Evolutionary conservation across 257 asterid genomes (phyloP).

Genomic region (Solanum pimpinellifolium): DNA sequence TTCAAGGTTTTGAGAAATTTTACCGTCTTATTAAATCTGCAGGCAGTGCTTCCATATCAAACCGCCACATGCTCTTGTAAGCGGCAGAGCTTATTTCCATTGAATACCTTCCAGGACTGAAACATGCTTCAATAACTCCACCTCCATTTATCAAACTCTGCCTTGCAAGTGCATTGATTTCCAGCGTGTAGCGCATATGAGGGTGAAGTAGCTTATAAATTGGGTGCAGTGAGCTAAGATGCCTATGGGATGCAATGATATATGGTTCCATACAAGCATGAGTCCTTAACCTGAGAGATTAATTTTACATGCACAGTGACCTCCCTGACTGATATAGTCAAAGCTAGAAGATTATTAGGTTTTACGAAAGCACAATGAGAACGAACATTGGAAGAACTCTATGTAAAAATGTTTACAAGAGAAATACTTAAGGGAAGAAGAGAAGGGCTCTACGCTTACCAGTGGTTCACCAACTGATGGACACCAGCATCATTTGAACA

Average conservation of each 20-base stretch:
- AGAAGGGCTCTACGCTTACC: constrained; percentile 27
- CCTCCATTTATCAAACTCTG: constrained; percentile 79
- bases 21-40: constrained; percentile 73
- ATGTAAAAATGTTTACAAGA: not conserved
- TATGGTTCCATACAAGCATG: constrained; percentile 90
- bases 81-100: constrained; percentile 89
- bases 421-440: not conserved
- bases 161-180: constrained; percentile 88
- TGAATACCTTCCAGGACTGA: constrained; percentile 78
- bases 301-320: not conserved
- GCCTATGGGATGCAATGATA: constrained; percentile 25
- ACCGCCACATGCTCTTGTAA: constrained; percentile 70
- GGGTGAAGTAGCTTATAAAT: constrained; percentile 6
- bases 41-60: constrained; percentile 79
- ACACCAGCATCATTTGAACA: constrained; percentile 84
- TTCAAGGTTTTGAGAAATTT: not conserved
- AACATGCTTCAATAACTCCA: constrained; percentile 73
- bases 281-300: constrained; percentile 63
- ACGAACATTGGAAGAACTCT: not conserved
- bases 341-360: constrained; percentile 1
- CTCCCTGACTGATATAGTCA: not conserved
- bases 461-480: constrained; percentile 88
- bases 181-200: constrained; percentile 41
- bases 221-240: constrained; percentile 3
- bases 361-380: not conserved